These are phyloP conservation scores for Ophiocordyceps unilateralis DNA, from an alignment of 2,329 filamentous ascomycete species.

Conservation along the genomic window DNA sequence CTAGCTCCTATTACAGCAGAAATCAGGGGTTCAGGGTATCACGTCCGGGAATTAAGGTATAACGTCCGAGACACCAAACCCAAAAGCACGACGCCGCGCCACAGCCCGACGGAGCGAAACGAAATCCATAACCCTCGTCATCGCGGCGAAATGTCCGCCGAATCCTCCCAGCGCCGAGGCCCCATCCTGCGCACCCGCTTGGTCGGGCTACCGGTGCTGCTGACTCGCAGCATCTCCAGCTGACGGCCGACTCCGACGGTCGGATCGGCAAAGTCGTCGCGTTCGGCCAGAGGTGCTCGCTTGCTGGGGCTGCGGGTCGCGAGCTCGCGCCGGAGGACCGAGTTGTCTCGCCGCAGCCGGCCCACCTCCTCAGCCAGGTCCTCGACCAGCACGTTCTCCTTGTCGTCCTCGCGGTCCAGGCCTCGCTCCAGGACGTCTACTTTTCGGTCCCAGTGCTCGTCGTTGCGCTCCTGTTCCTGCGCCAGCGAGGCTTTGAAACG, in stretches of 20 bases:
- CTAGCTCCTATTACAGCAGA: not conserved
- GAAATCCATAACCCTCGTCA: not conserved
- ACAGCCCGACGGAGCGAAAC: not conserved
- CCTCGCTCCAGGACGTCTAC: conserved; percentile 45
- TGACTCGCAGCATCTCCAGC: conserved; percentile 33
- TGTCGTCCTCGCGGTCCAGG: conserved; percentile 28
- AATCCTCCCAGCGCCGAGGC: conserved; percentile 30
- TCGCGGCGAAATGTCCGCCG: conserved; percentile 15
- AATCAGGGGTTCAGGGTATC: not conserved
- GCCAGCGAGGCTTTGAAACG: conserved; percentile 70
- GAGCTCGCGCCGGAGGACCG: conserved; percentile 48
- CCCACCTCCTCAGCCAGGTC: conserved; percentile 57
- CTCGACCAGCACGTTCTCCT: conserved; percentile 45
- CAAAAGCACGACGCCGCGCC: not conserved
- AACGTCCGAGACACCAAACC: not conserved
- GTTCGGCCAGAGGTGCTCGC: conserved; percentile 34
- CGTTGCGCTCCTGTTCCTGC: conserved; percentile 60
- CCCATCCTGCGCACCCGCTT: conserved; percentile 36
- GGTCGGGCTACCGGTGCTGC: conserved; percentile 21
- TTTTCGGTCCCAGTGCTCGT: conserved; percentile 80
- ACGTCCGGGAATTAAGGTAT: not conserved
- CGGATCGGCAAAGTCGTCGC: conserved; percentile 25
- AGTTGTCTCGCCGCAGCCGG: conserved; percentile 45
- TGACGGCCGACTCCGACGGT: conserved; percentile 22
- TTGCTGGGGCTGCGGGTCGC: conserved; percentile 45